These are phyloP conservation scores for Pyronema omphalodes DNA, from an alignment of 495 filamentous ascomycete genomes.

Conservation along the genomic window DNA sequence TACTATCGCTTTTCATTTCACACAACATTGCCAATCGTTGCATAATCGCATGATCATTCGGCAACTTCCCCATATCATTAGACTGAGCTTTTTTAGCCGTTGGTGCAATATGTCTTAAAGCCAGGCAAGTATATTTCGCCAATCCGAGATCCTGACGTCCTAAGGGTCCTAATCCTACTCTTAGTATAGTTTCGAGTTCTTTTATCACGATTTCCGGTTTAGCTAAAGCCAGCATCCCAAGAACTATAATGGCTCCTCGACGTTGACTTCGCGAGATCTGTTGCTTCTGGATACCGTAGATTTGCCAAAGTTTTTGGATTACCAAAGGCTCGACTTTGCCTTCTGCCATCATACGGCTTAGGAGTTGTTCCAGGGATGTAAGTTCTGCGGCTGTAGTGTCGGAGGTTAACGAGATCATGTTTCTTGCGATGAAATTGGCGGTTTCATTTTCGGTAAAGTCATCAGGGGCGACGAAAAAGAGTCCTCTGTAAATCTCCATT, in stretches of 20 bases:
- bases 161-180: constrained; percentile 66
- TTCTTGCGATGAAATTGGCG: constrained; percentile 87
- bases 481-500: constrained; percentile 86
- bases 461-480: constrained; percentile 90
- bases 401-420: constrained; percentile 97
- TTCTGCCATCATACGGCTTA: constrained; percentile 94
- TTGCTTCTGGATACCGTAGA: constrained; percentile 82
- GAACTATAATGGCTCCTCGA: constrained; percentile 81
- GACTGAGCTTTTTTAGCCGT: constrained; percentile 53
- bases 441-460: constrained; percentile 73
- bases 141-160: constrained; percentile 70
- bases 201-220: constrained; percentile 80
- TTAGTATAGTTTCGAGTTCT: constrained; percentile 83
- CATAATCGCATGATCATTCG: constrained; percentile 81
- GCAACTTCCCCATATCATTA: constrained; percentile 49
- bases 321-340: constrained; percentile 73
- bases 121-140: constrained; percentile 87
- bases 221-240: constrained; percentile 91
- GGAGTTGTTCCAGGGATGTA: constrained; percentile 82
- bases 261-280: constrained; percentile 88
- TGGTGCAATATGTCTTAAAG: constrained; percentile 75
- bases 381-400: constrained; percentile 85
- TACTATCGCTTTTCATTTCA: constrained; percentile 67
- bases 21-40: constrained; percentile 61
- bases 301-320: constrained; percentile 85